Evolutionary conservation across 2,329 filamentous ascomycete genomes (phyloP), one percentile per base, ranked within the genome.

Genomic region (Diplocarpon rosae): DNA sequence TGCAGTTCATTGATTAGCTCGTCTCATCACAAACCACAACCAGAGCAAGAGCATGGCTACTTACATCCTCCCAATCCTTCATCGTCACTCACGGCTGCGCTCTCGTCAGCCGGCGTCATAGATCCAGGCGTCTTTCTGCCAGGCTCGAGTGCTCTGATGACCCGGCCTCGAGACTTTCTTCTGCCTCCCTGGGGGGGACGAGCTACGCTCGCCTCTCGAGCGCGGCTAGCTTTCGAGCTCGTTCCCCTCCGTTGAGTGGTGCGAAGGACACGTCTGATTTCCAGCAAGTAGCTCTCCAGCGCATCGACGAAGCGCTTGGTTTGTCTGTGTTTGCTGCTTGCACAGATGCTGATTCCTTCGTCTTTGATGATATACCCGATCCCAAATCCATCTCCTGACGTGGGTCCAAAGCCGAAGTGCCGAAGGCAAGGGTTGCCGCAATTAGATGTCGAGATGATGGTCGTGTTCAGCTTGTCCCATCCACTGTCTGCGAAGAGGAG

Each of bases 351-450:
- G 49, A 96, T 85, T 39, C 78, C 76, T 42, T 92, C 85, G 54
- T 93, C 87, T 66, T 98, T 98, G 74, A 98, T 95, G 59, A 98
- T 96, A 68, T 98, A 98, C 2, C 92, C 92, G 45, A 98, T 95
- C 27, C 92, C 92, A 60, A 96, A 96, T 0, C 92, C 92, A 53
- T 95, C 88, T 2, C 81, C 90, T 0, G 85, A 90, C 0, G 90
- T 94, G 1, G 92, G 92, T 0, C 92, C 92, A 61, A 98, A 98
- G 3, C 92, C 92, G 58, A 98, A 98, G 57, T 96, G 90, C 1
- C 92, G 80, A 14, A 98, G 78, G 0, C 83, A 87, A 0, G 92
- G 92, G 65, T 96, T 98, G 47, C 92, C 92, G 65, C 92, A 98
- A 70, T 98, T 98, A n/a, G 89, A 95, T 0, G 92, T 96, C 6